Conservation (phyloP, 805 yeast genomes). For the Saturnispora silvae region DNA sequence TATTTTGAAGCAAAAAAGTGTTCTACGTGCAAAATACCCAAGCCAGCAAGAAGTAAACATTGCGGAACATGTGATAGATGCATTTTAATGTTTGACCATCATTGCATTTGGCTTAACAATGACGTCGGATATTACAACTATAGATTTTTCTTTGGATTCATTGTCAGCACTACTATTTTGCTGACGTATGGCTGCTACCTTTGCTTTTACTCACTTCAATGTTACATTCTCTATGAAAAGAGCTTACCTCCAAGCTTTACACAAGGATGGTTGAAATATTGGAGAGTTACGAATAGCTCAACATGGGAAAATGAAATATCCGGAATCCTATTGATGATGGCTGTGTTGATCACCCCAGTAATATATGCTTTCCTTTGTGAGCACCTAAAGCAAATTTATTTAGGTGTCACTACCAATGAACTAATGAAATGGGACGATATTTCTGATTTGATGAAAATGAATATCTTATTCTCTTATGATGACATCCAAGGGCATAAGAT, state of each 20-base stretch:
- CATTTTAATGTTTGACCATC: conserved; percentile 53
- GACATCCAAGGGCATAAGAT: conserved; percentile 1
- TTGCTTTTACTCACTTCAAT: conserved; percentile 22
- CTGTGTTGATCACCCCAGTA: conserved; percentile 29
- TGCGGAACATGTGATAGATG: conserved; percentile 63
- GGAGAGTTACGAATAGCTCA: conserved; percentile 23
- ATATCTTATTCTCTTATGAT: conserved; percentile 22
- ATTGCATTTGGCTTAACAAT: conserved; percentile 44
- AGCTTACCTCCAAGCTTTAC: conserved; percentile 1
- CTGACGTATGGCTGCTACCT: conserved; percentile 33
- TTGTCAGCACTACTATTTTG: conserved; percentile 26
- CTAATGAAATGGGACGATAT: conserved; percentile 43
- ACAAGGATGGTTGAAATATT: conserved; percentile 11
- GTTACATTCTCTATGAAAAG: conserved; percentile 3
- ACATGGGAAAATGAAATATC: conserved; percentile 28
- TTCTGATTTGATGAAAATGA: conserved; percentile 27
- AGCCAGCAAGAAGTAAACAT: conserved; percentile 70
- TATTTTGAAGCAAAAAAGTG: conserved; percentile 30
- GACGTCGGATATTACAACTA: conserved; percentile 46
- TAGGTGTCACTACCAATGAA: conserved; percentile 51
- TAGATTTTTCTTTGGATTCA: conserved; percentile 35
- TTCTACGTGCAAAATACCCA: conserved; percentile 49
- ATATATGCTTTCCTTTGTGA: conserved; percentile 30
- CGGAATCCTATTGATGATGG: conserved; percentile 33
- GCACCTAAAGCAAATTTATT: conserved; percentile 36